Base-by-base conservation (phyloP, 1,139 yeast genomes). In the Geotrichum cucujoidarum region DNA sequence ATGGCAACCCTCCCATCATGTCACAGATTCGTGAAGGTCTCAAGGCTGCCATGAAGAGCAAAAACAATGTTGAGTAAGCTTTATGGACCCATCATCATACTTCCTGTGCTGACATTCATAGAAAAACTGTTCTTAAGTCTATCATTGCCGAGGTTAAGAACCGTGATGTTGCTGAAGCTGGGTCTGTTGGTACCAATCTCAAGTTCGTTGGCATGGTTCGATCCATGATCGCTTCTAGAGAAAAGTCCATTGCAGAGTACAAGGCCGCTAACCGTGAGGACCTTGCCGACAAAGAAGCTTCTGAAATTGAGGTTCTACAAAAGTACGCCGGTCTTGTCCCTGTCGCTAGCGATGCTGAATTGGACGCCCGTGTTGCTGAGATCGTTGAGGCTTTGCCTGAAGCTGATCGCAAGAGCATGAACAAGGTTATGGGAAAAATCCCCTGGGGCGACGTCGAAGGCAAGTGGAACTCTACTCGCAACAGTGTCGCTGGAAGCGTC, bases 91-190 rank as follows among this genome's bases (percentile, higher is more conserved):
- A n/a, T n/a, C n/a, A n/a, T n/a, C n/a, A n/a, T n/a, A n/a, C n/a
- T n/a, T n/a, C n/a, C n/a, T n/a, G n/a, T n/a, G n/a, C n/a, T n/a
- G n/a, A n/a, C n/a, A n/a, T 20, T 4, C 25, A 5, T 17, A 39
- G 43, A 20, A 80, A 80, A 58, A 78, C 76, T 43, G 80, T 83
- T 1, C 71, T 81, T 37, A 72, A 81, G 54, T 71, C 77, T 13
- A 68, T 81, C 10, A 66, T 81, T 60, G 71, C 84, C 4, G 75
- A 74, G 16, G 74, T 80, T 53, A 81, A 81, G 64, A 81, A 81
- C 63, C 70, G 75, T 45, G 83, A 80, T 57, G 76, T 81, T 47
- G 79, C 76, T 38, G 70, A 73, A 45, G 61, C 67, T 10, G 76
- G 68, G 4, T 64, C 73, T 5, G 66, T 71, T 20, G 65, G 70